These are phyloP conservation scores for Trichoderma lentiforme DNA, from an alignment of 2,329 filamentous ascomycete genomes.

Conservation along the genomic window DNA sequence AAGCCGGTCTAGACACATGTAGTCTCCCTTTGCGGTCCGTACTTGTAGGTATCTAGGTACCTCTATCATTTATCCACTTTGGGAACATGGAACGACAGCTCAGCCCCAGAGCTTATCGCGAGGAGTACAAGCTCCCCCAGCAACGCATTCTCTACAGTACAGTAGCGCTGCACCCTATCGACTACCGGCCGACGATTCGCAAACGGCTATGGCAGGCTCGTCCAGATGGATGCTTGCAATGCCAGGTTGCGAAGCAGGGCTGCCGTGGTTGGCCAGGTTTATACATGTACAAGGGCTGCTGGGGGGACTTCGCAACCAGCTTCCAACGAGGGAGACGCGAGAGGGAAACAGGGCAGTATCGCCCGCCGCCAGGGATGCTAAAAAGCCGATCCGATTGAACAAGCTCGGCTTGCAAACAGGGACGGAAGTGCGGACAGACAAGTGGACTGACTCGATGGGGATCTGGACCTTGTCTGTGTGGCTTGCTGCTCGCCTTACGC, in stretches of 20 bases:
- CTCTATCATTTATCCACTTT: not conserved
- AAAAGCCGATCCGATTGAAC: conserved; percentile 9
- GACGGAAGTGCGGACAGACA: conserved; percentile 4
- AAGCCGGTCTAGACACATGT: not conserved
- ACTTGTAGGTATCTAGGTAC: not conserved
- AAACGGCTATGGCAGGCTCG: not conserved
- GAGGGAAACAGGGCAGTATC: not conserved
- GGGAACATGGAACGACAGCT: not conserved
- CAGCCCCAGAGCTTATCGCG: conserved; percentile 8
- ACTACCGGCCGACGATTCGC: not conserved
- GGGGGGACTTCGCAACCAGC: not conserved
- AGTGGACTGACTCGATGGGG: conserved; percentile 2
- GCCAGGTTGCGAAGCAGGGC: not conserved
- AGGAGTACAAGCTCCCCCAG: not conserved
- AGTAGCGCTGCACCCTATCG: not conserved
- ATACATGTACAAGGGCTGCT: not conserved
- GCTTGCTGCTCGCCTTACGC: conserved; percentile 11
- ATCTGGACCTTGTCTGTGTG: conserved; percentile 3
- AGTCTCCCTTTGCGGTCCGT: not conserved
- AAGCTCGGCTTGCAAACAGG: not conserved
- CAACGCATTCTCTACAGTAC: not conserved
- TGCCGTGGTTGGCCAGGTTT: not conserved
- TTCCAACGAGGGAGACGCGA: not conserved
- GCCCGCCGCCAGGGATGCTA: not conserved
- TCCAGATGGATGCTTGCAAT: not conserved